These are phyloP conservation scores for Trypanosoma rangeli DNA, from an alignment of 208 protist species.

Conservation along the genomic window DNA sequence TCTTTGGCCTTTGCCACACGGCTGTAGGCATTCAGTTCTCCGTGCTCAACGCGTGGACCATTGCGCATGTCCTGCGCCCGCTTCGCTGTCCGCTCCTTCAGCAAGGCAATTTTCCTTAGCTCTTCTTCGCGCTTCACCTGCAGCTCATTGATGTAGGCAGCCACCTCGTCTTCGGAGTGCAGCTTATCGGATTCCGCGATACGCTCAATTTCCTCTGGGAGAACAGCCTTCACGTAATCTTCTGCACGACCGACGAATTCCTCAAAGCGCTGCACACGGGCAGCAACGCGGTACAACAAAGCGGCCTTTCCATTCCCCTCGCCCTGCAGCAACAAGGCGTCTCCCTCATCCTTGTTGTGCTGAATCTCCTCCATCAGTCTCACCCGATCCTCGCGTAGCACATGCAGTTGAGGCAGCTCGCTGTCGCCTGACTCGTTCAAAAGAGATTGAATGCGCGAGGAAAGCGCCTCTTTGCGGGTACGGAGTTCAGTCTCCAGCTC, in stretches of 20 bases:
- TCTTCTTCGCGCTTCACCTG: conserved; percentile 51
- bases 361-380: conserved; percentile 55
- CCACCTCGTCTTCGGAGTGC: conserved; percentile 69
- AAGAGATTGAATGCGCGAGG: conserved; percentile 35
- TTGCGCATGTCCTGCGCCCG: conserved; percentile 28
- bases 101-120: conserved; percentile 40
- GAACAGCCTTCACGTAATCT: conserved; percentile 44
- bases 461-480: conserved; percentile 28
- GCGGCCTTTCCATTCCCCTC: conserved; percentile 44
- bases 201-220: conserved; percentile 55
- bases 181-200: conserved; percentile 51
- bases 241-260: conserved; percentile 39
- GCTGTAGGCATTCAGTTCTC: conserved; percentile 13
- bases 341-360: conserved; percentile 81
- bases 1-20: neutral
- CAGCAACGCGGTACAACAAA: conserved; percentile 59
- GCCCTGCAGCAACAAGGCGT: conserved; percentile 63
- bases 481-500: conserved; percentile 27
- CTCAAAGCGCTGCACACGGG: conserved; percentile 74
- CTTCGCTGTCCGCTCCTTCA: conserved; percentile 37
- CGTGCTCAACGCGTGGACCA: conserved; percentile 26
- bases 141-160: conserved; percentile 61
- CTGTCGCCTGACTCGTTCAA: conserved; percentile 22
- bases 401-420: conserved; percentile 50
- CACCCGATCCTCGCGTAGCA: conserved; percentile 50